phyloP scores from a whole-genome alignment of 2,329 filamentous ascomycete species.

The Fusarium neocosmosporiellum region DNA sequence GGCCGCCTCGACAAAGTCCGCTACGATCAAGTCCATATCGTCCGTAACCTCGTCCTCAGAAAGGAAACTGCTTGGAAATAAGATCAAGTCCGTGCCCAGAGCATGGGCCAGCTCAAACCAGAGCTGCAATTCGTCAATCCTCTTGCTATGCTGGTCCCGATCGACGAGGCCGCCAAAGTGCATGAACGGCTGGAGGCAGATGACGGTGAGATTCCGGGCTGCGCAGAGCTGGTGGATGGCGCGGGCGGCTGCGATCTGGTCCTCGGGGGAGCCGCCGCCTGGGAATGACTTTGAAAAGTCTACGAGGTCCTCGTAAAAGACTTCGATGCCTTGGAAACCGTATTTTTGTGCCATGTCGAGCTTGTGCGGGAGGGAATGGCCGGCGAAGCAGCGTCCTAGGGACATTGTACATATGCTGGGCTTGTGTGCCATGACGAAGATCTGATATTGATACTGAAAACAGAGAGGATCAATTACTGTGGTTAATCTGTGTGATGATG shows the following conservation, averaged over 20 bases:
- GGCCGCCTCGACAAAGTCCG: conserved; percentile 72
- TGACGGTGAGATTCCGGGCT: conserved; percentile 62
- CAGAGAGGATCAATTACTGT: not conserved
- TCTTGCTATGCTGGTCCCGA: conserved; percentile 64
- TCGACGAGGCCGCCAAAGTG: conserved; percentile 81
- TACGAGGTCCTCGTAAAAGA: conserved; percentile 82
- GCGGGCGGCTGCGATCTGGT: conserved; percentile 68
- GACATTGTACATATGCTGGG: conserved; percentile 82
- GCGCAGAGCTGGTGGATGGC: conserved; percentile 68
- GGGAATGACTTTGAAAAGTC: conserved; percentile 64
- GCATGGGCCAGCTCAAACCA: conserved; percentile 76
- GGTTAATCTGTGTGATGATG: not conserved
- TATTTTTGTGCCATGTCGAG: conserved; percentile 74
- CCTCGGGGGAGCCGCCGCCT: conserved; percentile 49
- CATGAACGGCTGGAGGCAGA: conserved; percentile 81
- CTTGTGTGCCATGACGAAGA: conserved; percentile 60
- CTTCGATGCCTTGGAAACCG: conserved; percentile 76
- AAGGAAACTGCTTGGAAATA: conserved; percentile 79
- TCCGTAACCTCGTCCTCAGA: conserved; percentile 56
- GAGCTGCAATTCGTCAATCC: conserved; percentile 71
- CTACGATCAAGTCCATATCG: conserved; percentile 65
- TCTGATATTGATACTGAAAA: not conserved
- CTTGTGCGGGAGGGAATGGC: conserved; percentile 75
- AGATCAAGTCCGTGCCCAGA: conserved; percentile 77
- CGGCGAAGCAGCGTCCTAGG: conserved; percentile 74